Conservation (phyloP, 2,329 filamentous ascomycete species). For the Alternaria postmessia region DNA sequence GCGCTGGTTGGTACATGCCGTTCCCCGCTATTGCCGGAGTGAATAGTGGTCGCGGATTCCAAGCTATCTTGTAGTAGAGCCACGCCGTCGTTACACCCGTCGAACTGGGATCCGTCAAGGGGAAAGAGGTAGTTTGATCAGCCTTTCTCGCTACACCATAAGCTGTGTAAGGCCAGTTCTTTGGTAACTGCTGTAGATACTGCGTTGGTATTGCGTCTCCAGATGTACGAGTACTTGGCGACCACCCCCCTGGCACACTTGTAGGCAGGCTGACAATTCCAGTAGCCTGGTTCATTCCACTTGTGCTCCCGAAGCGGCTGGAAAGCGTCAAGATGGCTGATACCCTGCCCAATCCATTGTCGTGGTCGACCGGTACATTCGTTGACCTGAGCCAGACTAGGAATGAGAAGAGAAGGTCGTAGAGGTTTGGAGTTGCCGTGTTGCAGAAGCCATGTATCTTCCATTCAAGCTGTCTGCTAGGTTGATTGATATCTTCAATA, state of each 20-base stretch:
- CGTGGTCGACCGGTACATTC: neutral
- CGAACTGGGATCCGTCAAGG: neutral
- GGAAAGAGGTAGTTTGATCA: neutral
- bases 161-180: conserved; percentile 21
- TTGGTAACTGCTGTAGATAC: conserved; percentile 17
- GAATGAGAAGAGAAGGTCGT: conserved; percentile 3
- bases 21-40: neutral
- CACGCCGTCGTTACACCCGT: conserved; percentile 11
- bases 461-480: neutral
- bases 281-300: neutral
- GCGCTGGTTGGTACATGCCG: neutral
- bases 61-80: conserved; percentile 6
- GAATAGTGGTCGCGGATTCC: conserved; percentile 14
- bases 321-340: neutral
- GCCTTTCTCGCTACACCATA: conserved; percentile 2
- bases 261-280: neutral
- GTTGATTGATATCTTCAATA: neutral
- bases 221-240: neutral
- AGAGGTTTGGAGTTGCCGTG: neutral
- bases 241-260: neutral
- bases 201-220: conserved; percentile 3
- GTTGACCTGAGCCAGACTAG: conserved; percentile 1
- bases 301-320: neutral
- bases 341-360: neutral
- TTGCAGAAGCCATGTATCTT: conserved; percentile 18